phyloP scores from a whole-genome alignment of 345 rosid species.

The rapeseed (Brassica napus) region DNA sequence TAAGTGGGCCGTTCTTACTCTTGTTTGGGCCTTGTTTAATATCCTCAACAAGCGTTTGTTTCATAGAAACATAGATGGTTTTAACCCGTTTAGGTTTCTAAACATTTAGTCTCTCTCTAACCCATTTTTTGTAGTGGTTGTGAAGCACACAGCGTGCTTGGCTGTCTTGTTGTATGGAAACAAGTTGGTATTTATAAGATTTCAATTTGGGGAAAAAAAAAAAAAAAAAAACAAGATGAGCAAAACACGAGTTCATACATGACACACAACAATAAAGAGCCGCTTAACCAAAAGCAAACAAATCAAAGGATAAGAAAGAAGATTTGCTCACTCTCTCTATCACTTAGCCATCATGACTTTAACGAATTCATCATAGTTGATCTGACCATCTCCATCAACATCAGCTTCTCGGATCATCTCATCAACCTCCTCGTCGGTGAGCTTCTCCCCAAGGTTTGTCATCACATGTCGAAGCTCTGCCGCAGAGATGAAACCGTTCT shows the following conservation, averaged over 20 bases:
- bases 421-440: constrained; percentile 57
- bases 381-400: constrained; percentile 65
- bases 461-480: constrained; percentile 61
- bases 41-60: not conserved
- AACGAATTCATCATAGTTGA: constrained; percentile 59
- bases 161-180: too few species aligned
- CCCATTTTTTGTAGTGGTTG: too few species aligned
- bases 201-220: too few species aligned
- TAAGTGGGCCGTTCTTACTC: not conserved
- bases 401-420: constrained; percentile 63
- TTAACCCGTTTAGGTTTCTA: too few species aligned
- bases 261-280: constrained; percentile 20
- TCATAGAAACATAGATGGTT: not conserved
- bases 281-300: constrained; percentile 12
- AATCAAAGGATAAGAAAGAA: not conserved
- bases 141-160: too few species aligned
- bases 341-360: constrained; percentile 67
- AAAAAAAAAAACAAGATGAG: not conserved
- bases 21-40: not conserved
- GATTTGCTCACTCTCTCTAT: not conserved
- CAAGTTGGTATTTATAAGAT: too few species aligned
- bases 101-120: too few species aligned
- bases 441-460: constrained; percentile 63
- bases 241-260: constrained; percentile 30
- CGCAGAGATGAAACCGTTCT: constrained; percentile 62